A percentile compares a stretch with the other conserved stretches of the same genome.
Evolutionary conservation across 208 protist genomes (phyloP).

Genomic region (Acanthamoeba castellanii): DNA sequence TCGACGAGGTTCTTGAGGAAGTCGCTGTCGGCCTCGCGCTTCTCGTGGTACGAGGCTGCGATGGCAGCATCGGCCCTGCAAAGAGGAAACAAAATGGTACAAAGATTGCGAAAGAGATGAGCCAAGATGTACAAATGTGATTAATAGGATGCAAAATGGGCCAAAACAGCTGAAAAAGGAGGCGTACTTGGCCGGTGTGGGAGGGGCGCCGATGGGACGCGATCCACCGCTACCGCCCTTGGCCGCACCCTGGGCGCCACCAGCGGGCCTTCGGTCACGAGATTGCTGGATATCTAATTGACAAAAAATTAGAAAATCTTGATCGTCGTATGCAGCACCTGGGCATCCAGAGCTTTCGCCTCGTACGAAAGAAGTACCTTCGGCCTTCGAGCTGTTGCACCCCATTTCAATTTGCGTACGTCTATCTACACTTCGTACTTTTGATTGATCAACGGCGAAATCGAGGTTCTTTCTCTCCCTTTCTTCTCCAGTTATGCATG

Average conservation of each 20-base stretch:
- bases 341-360: not conserved
- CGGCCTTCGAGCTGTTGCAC: conserved; percentile 41
- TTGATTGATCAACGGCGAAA: too few species aligned
- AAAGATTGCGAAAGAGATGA: not conserved
- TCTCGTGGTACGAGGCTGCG: conserved; percentile 43
- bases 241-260: not conserved
- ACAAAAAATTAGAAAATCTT: not conserved
- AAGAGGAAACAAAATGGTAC: not conserved
- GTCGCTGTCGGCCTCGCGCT: conserved; percentile 46
- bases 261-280: conserved; percentile 5
- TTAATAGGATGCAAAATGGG: not conserved
- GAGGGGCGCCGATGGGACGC: conserved; percentile 4
- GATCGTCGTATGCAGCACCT: not conserved
- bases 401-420: not conserved
- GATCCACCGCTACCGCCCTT: not conserved
- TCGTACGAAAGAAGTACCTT: not conserved
- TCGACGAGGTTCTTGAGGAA: conserved; percentile 63
- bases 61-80: conserved; percentile 20
- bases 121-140: not conserved
- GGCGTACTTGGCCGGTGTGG: conserved; percentile 24
- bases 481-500: too few species aligned
- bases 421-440: not conserved
- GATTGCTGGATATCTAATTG: conserved; percentile 34
- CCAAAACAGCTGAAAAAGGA: not conserved
- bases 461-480: not conserved